These are phyloP conservation scores for Prillingera fragicola DNA, from an alignment of 1,284 basidiomycete species.

Conservation along the genomic window DNA sequence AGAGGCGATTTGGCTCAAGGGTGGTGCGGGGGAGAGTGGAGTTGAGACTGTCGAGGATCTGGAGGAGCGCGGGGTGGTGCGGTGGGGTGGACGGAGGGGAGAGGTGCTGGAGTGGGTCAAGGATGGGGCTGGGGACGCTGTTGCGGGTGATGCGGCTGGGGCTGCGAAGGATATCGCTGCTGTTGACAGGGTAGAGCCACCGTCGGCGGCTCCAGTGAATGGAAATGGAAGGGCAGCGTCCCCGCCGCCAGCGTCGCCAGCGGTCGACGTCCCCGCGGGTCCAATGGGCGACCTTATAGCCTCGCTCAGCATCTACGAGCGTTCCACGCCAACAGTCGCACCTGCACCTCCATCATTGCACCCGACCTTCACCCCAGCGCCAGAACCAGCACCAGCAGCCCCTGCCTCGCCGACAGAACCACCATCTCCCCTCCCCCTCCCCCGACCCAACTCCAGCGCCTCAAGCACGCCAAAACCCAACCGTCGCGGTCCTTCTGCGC, in stretches of 20 bases:
- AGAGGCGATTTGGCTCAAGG: conserved; percentile 31
- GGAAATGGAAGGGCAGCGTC: not conserved
- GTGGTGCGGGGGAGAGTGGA: not conserved
- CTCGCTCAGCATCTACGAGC: conserved; percentile 10
- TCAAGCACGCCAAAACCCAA: conserved; percentile 1
- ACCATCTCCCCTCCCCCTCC: not conserved
- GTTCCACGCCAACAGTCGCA: conserved; percentile 2
- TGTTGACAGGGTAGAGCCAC: too few species aligned
- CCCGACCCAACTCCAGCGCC: not conserved
- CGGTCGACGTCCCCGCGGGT: not conserved
- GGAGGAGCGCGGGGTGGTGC: conserved; percentile 20
- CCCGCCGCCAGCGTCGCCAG: not conserved
- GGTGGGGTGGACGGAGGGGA: conserved; percentile 9
- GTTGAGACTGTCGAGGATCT: conserved; percentile 32
- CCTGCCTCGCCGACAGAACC: too few species aligned
- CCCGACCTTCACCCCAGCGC: conserved; percentile 1
- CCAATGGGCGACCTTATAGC: conserved; percentile 3
- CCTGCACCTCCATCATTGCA: not conserved
- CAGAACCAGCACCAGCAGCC: too few species aligned
- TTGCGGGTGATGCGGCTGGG: not conserved
- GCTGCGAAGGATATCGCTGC: too few species aligned
- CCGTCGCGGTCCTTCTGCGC: conserved; percentile 1
- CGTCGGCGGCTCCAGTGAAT: not conserved
- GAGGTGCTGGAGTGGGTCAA: conserved; percentile 8
- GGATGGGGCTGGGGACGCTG: not conserved